These are phyloP conservation scores for Glomus cerebriforme DNA, from an alignment of 192 early-diverging fungal species.

Conservation along the genomic window DNA sequence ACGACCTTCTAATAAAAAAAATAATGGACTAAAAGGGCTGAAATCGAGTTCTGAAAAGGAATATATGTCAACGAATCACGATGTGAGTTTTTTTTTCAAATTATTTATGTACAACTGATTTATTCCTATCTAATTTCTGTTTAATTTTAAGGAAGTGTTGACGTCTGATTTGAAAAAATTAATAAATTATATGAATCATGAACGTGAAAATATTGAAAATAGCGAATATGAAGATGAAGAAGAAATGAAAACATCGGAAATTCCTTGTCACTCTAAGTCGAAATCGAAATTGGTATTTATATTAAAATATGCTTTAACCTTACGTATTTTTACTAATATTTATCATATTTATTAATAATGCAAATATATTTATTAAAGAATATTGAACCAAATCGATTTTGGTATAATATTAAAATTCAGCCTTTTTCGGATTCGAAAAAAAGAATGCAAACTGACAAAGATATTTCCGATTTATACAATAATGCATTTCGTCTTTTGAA, in stretches of 20 bases:
- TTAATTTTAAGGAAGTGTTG: not conserved
- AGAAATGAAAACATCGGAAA: not conserved
- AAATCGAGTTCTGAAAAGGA: no score
- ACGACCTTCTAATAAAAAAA: no score
- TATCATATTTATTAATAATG: not conserved
- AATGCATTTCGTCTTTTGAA: constrained; percentile 49
- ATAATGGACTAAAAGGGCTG: no score
- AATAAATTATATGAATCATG: not conserved
- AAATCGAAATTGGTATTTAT: not conserved
- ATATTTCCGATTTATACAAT: not conserved
- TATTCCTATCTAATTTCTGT: not conserved
- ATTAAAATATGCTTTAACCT: not conserved
- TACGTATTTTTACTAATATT: not conserved
- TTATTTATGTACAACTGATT: no score
- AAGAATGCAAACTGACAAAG: not conserved
- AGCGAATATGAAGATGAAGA: not conserved
- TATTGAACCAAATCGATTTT: constrained; percentile 5
- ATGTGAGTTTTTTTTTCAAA: no score
- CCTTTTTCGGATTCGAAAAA: not conserved
- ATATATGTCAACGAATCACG: no score
- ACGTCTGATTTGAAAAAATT: not conserved
- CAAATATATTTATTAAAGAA: not conserved
- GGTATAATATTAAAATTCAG: constrained; percentile 5
- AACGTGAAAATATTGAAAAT: not conserved
- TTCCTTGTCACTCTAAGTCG: not conserved